Percentiles rank a stretch among this genome's conserved stretches.
These are phyloP conservation scores for Lepiota venenata DNA, from an alignment of 768 basidiomycete genomes.

Conservation along the genomic window DNA sequence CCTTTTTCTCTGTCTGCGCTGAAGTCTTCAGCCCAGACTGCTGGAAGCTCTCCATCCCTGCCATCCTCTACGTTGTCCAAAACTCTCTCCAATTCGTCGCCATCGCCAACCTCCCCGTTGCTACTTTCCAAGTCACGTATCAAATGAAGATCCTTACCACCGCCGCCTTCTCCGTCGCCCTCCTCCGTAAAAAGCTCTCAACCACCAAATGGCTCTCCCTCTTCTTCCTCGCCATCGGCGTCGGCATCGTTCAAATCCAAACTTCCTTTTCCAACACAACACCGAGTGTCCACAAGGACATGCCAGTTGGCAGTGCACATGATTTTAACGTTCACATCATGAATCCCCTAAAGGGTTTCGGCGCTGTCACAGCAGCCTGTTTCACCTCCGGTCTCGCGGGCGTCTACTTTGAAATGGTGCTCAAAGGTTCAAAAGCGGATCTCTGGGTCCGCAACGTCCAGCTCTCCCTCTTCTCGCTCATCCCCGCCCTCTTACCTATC, in stretches of 20 bases:
- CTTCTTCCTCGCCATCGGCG: constrained; percentile 86
- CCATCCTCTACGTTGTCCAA: constrained; percentile 93
- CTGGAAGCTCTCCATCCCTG: constrained; percentile 98
- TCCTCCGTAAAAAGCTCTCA: constrained; percentile 74
- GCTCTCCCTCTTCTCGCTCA: constrained; percentile 89
- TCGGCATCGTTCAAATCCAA: constrained; percentile 95
- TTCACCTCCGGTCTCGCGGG: constrained; percentile 95
- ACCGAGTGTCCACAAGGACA: constrained; percentile 16
- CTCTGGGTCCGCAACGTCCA: constrained; percentile 98
- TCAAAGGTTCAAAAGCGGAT: constrained; percentile 86
- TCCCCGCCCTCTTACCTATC: constrained; percentile 85
- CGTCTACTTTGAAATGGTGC: constrained; percentile 97
- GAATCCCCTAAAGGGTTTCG: constrained; percentile 82
- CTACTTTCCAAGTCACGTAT: constrained; percentile 96
- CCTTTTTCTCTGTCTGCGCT: constrained; percentile 51
- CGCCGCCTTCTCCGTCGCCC: constrained; percentile 84
- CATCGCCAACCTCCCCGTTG: constrained; percentile 90
- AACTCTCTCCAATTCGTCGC: constrained; percentile 98
- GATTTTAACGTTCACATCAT: constrained; percentile 73
- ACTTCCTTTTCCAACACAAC: constrained; percentile 33
- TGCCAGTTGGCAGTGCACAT: constrained; percentile 64
- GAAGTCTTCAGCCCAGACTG: constrained; percentile 90
- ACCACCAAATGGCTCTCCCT: constrained; percentile 84
- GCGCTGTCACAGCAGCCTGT: constrained; percentile 88
- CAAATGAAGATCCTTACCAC: constrained; percentile 99